phyloP scores from a whole-genome alignment of 306 rosid species.

The Clitoria ternatea region DNA sequence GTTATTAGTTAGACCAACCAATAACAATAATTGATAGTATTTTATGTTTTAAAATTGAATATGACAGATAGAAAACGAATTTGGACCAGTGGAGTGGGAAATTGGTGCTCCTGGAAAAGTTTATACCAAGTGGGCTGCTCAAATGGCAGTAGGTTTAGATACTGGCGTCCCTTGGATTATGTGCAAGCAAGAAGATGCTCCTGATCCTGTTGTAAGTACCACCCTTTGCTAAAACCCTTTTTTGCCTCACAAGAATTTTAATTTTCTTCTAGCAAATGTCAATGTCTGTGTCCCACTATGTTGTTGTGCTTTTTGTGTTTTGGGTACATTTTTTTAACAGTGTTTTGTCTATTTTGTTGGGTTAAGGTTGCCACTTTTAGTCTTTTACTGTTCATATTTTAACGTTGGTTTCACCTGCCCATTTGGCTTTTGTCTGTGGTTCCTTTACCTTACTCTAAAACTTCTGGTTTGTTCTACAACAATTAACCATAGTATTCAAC shows the following conservation, averaged over 20 bases:
- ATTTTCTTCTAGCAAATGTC: constrained; percentile 17
- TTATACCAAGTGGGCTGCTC: constrained; percentile 82
- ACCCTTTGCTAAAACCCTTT: not conserved
- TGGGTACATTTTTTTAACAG: constrained; percentile 1
- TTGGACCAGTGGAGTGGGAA: constrained; percentile 88
- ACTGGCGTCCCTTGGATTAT: constrained; percentile 98
- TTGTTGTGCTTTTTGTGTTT: constrained; percentile 32
- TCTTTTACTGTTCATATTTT: not conserved
- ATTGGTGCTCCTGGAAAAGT: constrained; percentile 88
- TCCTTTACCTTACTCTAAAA: not conserved
- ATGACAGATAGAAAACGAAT: constrained; percentile 90
- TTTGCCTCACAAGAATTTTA: not conserved
- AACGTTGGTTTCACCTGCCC: not conserved
- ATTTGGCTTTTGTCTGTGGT: not conserved
- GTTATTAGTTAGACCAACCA: not conserved
- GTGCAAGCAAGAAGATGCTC: constrained; percentile 99
- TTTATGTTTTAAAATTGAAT: not conserved
- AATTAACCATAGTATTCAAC: no score
- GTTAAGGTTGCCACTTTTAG: not conserved
- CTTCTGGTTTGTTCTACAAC: not conserved
- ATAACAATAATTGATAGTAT: not conserved
- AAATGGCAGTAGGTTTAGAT: constrained; percentile 82
- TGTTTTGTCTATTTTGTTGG: constrained; percentile 16
- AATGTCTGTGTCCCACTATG: constrained; percentile 12
- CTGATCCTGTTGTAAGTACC: constrained; percentile 76